Conservation (phyloP, 2,329 filamentous ascomycete genomes). For the Claviceps humidiphila region DNA sequence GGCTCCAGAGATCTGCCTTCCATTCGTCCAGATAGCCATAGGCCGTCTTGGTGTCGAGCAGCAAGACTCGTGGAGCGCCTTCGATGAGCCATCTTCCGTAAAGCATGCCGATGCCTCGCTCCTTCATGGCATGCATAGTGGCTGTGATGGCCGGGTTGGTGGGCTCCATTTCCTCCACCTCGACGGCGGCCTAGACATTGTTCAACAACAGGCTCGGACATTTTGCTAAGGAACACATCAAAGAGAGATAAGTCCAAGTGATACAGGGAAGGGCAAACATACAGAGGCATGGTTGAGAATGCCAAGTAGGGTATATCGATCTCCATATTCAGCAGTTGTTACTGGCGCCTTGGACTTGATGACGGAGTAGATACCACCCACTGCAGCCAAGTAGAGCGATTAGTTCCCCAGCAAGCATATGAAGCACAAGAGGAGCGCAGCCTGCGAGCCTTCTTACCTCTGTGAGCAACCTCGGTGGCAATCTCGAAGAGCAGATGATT, state of each 20-base stretch:
- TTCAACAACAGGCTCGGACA: conserved; percentile 2
- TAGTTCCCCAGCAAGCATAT: neutral
- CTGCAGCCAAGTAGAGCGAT: conserved; percentile 29
- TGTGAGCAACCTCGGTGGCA: conserved; percentile 92
- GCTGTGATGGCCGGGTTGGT: conserved; percentile 63
- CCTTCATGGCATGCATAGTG: conserved; percentile 86
- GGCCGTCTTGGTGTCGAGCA: conserved; percentile 90
- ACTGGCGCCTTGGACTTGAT: conserved; percentile 98
- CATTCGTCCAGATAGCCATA: conserved; percentile 89
- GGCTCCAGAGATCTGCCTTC: conserved; percentile 93
- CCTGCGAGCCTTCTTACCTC: conserved; percentile 45
- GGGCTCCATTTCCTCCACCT: conserved; percentile 87
- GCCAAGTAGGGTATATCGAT: conserved; percentile 88
- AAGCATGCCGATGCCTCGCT: conserved; percentile 76
- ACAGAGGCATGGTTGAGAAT: conserved; percentile 86
- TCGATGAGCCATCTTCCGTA: conserved; percentile 98
- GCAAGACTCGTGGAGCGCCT: conserved; percentile 80
- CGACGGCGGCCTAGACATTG: conserved; percentile 68
- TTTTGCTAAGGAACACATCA: conserved; percentile 1
- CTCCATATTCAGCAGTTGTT: conserved; percentile 96
- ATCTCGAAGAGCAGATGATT: conserved; percentile 95
- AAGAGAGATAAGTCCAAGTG: neutral
- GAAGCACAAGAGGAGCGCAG: conserved; percentile 1
- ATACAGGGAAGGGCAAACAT: conserved; percentile 20
- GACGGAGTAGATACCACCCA: conserved; percentile 97